These are phyloP conservation scores for Saccharomycopsis fibuligera DNA, from an alignment of 805 yeast genomes.

Conservation along the genomic window DNA sequence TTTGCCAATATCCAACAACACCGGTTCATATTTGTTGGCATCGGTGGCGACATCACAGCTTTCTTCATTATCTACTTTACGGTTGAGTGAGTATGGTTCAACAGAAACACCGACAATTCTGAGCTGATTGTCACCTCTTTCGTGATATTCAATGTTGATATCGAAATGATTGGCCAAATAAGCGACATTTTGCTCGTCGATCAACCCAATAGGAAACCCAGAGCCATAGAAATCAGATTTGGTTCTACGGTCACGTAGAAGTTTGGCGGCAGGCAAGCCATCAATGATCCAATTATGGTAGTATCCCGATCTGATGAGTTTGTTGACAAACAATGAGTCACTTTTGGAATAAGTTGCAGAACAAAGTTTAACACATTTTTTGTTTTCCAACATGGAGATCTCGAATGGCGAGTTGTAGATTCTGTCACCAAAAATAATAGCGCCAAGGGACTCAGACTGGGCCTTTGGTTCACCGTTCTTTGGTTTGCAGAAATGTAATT, in stretches of 20 bases:
- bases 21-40: slow-evolving; percentile 28
- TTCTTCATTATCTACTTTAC: slow-evolving; percentile 5
- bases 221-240: slow-evolving; percentile 61
- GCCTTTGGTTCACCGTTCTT: slow-evolving; percentile 39
- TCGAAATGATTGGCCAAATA: slow-evolving; percentile 78
- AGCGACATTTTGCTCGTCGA: slow-evolving; percentile 49
- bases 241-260: slow-evolving; percentile 50
- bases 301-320: slow-evolving; percentile 76
- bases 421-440: slow-evolving; percentile 92
- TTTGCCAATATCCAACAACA: slow-evolving; percentile 42
- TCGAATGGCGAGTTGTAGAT: slow-evolving; percentile 89
- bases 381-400: slow-evolving; percentile 68
- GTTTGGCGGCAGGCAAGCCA: slow-evolving; percentile 86
- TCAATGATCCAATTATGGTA: slow-evolving; percentile 90
- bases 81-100: slow-evolving; percentile 52
- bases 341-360: slow-evolving; percentile 46
- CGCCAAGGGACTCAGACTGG: slow-evolving; percentile 86
- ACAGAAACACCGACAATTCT: slow-evolving; percentile 91
- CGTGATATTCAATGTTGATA: slow-evolving; percentile 75
- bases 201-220: slow-evolving; percentile 75
- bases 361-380: slow-evolving; percentile 66
- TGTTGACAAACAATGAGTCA: slow-evolving; percentile 71
- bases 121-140: slow-evolving; percentile 55
- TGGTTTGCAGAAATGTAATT: slow-evolving; percentile 82
- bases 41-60: neutral